Percentiles rank a stretch among this genome's conserved stretches.
These are phyloP conservation scores for Penicillium frequentans DNA, from an alignment of 2,329 filamentous ascomycete genomes.

Conservation along the genomic window DNA sequence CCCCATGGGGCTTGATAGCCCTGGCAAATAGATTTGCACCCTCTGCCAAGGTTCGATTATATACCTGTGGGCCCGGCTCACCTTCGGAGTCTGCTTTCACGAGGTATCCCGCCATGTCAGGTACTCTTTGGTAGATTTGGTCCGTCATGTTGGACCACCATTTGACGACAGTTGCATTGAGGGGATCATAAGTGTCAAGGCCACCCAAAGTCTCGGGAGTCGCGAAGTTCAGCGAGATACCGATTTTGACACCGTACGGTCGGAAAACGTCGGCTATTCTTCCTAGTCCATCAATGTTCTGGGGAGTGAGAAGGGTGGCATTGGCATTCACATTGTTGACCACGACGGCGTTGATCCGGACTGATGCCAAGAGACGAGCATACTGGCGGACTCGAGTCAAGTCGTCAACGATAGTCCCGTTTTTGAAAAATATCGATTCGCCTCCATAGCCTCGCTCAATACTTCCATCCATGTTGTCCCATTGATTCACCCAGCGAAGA, in stretches of 20 bases:
- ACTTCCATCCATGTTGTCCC: conserved; percentile 68
- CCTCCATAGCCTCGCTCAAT: conserved; percentile 72
- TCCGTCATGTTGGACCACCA: conserved; percentile 65
- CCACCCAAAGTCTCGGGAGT: conserved; percentile 59
- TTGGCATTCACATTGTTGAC: conserved; percentile 75
- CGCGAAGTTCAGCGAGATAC: conserved; percentile 69
- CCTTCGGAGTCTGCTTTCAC: conserved; percentile 73
- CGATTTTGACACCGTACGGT: conserved; percentile 66
- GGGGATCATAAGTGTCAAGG: conserved; percentile 63
- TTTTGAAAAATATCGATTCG: conserved; percentile 66
- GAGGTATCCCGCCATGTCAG: conserved; percentile 68
- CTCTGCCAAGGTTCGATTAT: conserved; percentile 67
- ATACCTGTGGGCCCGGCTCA: conserved; percentile 67
- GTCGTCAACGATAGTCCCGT: conserved; percentile 57
- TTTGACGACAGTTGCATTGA: conserved; percentile 58
- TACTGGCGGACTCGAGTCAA: conserved; percentile 62
- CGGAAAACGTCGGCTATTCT: conserved; percentile 65
- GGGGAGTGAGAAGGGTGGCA: conserved; percentile 53
- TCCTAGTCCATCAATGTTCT: conserved; percentile 62
- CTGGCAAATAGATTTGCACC: conserved; percentile 69
- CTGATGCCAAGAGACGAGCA: conserved; percentile 65
- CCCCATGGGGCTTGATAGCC: conserved; percentile 56
- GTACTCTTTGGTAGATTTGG: conserved; percentile 60
- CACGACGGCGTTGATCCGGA: conserved; percentile 65
- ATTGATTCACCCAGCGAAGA: conserved; percentile 71